Base-by-base conservation (phyloP, 139 green algal species). In the Closterium sp. region DNA sequence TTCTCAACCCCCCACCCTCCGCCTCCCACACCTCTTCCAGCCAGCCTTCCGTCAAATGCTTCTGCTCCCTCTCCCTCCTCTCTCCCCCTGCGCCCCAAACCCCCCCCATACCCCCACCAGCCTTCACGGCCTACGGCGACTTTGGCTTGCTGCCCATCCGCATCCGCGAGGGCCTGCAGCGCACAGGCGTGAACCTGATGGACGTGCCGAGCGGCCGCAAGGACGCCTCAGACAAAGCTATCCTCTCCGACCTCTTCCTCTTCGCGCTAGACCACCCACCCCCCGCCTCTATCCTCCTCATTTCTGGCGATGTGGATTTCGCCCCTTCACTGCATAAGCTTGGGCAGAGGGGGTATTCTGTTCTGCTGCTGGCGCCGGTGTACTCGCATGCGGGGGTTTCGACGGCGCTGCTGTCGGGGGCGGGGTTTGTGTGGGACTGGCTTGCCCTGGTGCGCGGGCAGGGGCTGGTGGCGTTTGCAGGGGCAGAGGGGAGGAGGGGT, bases 141-240 rank as follows among this genome's bases (percentile, higher is more conserved):
- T 94, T 94, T 34, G 88, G 84, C 3, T 83, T 83, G 16, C 34
- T 94, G 33, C 92, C 92, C 8, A n/a, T 34, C 12, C 33, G 31
- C 28, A 32, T 93, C 21, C 86, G 92, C 6, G 89, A 93, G 35
- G 88, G 81, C 5, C 91, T 38, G 1, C 92, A 94, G 83, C 34
- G 84, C 87, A 93, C 92, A 34, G 92, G 92, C 81, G 88, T 93
- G 5, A 90, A 5, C 33, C 92, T 94, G 2, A 23, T 93, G 6
- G 92, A 94, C 83, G 89, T 94, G 83, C 92, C 89, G 4, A 91
- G 19, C 28, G 89, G 92, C 23, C 55, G 84, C 2, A 94, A 93
- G 55, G 92, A 94, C 25, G 92, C 92, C 30, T 43, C 92, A 5
- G 92, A 94, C 89, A 94, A 94, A 38, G 92, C 92, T 21, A 94